phyloP scores from a whole-genome alignment of 176 grass and related monocot genomes.

The Rhynchospora pubera region DNA sequence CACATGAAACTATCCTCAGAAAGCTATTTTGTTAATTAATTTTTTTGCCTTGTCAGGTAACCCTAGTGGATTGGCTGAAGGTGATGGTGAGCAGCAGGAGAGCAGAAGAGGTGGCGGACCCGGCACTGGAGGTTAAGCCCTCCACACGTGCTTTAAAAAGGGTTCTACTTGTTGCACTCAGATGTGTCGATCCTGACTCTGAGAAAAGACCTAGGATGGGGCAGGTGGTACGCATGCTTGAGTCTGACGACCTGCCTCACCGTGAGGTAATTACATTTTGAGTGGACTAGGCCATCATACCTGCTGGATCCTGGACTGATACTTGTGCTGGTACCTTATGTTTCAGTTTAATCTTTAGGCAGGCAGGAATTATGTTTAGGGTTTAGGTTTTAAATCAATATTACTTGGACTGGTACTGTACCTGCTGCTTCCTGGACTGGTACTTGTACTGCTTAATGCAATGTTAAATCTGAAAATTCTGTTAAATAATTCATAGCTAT shows the following conservation, averaged over 20 bases:
- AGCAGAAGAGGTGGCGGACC: conserved; percentile 92
- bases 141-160: conserved; percentile 83
- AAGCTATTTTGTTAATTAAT: not conserved
- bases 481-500: not conserved
- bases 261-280: conserved; percentile 46
- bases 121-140: conserved; percentile 66
- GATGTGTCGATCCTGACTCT: conserved; percentile 93
- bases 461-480: not conserved
- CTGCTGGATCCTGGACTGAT: not conserved
- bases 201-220: conserved; percentile 99
- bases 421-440: not conserved
- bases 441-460: not conserved
- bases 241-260: conserved; percentile 81
- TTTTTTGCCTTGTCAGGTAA: conserved; percentile 42
- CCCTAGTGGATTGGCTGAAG: conserved; percentile 98
- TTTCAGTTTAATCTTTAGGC: not conserved
- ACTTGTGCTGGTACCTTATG: not conserved
- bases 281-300: not conserved
- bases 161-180: conserved; percentile 79
- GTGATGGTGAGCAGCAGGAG: conserved; percentile 94
- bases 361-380: too few species aligned
- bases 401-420: not conserved
- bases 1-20: not conserved
- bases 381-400: too few species aligned
- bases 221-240: conserved; percentile 91